Evolutionary conservation across 2,329 filamentous ascomycete genomes (phyloP).

Genomic region (Hypoxylon sp.): DNA sequence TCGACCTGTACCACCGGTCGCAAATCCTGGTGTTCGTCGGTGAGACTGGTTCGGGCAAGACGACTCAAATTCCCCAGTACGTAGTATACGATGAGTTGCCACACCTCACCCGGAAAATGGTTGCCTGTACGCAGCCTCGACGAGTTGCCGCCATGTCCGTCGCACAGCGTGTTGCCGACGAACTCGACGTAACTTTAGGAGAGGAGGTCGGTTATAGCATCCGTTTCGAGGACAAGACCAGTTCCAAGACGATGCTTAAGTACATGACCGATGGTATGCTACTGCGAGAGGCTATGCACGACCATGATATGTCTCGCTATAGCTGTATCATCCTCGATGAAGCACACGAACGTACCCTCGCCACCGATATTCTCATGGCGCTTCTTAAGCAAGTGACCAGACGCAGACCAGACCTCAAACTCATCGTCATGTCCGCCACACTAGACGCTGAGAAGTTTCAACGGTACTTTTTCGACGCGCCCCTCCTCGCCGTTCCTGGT

Average conservation of each 20-base stretch:
- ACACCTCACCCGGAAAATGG: slow-evolving; percentile 86
- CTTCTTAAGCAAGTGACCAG: slow-evolving; percentile 90
- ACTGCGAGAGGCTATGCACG: slow-evolving; percentile 95
- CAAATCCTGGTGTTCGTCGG: slow-evolving; percentile 99
- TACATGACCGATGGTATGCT: slow-evolving; percentile 99
- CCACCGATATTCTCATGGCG: slow-evolving; percentile 97
- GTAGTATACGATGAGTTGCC: slow-evolving; percentile 97
- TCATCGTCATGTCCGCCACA: slow-evolving; percentile 99
- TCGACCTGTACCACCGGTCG: slow-evolving; percentile 90
- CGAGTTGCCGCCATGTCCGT: slow-evolving; percentile 99
- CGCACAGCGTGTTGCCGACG: slow-evolving; percentile 95
- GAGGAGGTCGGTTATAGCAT: slow-evolving; percentile 99
- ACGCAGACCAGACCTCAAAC: slow-evolving; percentile 90
- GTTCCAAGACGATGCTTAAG: slow-evolving; percentile 91
- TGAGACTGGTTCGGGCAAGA: slow-evolving; percentile 99
- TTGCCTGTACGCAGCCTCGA: slow-evolving; percentile 97
- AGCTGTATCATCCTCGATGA: slow-evolving; percentile 99
- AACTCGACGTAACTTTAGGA: slow-evolving; percentile 93
- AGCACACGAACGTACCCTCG: slow-evolving; percentile 96
- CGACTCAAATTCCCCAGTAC: slow-evolving; percentile 98
- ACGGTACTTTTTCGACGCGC: slow-evolving; percentile 95
- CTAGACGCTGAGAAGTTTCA: slow-evolving; percentile 99
- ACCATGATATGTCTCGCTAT: slow-evolving; percentile 91
- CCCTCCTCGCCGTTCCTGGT: slow-evolving; percentile 92
- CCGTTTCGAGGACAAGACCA: slow-evolving; percentile 96